These are phyloP conservation scores for Neopestalotiopsis sp. DNA, from an alignment of 2,329 filamentous ascomycete species.

Conservation along the genomic window DNA sequence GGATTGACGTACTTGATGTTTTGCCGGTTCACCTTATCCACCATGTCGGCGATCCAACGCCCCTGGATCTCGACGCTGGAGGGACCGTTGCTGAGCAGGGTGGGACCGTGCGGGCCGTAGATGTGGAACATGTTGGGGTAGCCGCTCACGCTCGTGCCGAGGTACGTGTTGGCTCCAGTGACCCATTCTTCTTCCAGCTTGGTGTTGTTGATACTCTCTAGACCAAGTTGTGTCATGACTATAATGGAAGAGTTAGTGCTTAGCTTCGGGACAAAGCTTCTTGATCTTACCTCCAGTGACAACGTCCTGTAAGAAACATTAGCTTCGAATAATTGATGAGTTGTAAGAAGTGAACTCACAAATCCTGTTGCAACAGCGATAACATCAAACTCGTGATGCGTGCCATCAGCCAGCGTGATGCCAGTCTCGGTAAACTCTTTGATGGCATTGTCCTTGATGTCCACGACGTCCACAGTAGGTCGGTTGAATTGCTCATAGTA, in stretches of 20 bases:
- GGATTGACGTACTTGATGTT: slow-evolving; percentile 57
- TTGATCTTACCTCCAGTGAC: slow-evolving; percentile 8
- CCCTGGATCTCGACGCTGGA: slow-evolving; percentile 61
- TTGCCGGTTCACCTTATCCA: slow-evolving; percentile 53
- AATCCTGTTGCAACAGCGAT: slow-evolving; percentile 53
- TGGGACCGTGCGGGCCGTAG: slow-evolving; percentile 64
- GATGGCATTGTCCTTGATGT: slow-evolving; percentile 47
- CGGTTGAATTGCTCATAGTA: slow-evolving; percentile 57
- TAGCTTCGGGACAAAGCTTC: rapidly evolving
- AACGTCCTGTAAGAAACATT: background rate
- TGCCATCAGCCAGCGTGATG: slow-evolving; percentile 43
- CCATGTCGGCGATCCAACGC: slow-evolving; percentile 57
- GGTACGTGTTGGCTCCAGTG: slow-evolving; percentile 46
- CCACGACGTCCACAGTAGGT: slow-evolving; percentile 46
- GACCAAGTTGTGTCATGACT: slow-evolving; percentile 38
- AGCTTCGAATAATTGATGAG: background rate
- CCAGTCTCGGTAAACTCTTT: slow-evolving; percentile 47
- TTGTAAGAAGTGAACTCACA: slow-evolving; percentile 35
- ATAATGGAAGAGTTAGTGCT: background rate
- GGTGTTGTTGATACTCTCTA: slow-evolving; percentile 44
- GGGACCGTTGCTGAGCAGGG: slow-evolving; percentile 61
- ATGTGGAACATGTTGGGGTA: slow-evolving; percentile 43
- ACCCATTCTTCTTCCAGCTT: slow-evolving; percentile 42
- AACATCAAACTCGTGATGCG: slow-evolving; percentile 48
- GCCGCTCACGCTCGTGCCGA: slow-evolving; percentile 47